Conservation (phyloP, 2,329 filamentous ascomycete species). For the Gnomoniopsis sp. region DNA sequence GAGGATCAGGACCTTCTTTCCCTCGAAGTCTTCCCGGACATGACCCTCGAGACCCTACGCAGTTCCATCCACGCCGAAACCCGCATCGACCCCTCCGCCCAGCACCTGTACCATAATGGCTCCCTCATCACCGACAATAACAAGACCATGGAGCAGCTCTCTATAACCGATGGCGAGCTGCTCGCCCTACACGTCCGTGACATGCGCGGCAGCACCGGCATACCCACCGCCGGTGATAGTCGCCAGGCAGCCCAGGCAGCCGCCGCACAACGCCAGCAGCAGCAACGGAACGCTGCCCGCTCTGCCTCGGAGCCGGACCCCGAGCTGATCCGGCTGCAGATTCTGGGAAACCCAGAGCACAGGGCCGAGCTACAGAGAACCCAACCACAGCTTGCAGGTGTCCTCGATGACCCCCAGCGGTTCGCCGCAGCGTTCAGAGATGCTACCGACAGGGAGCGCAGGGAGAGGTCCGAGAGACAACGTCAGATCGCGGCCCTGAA, state of each 20-base stretch:
- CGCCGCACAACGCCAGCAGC: conserved; percentile 10
- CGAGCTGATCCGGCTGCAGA: conserved; percentile 77
- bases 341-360: conserved; percentile 71
- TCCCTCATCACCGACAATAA: conserved; percentile 71
- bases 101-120: conserved; percentile 90
- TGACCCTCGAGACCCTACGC: conserved; percentile 82
- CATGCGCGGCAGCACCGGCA: conserved; percentile 46
- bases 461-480: conserved; percentile 72
- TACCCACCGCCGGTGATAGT: conserved; percentile 26
- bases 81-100: conserved; percentile 65
- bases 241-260: conserved; percentile 20
- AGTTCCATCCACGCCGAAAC: conserved; percentile 84
- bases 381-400: conserved; percentile 73
- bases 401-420: conserved; percentile 69
- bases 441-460: conserved; percentile 66
- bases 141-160: conserved; percentile 77
- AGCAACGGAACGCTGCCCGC: conserved; percentile 27
- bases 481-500: conserved; percentile 83
- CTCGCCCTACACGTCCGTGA: conserved; percentile 77
- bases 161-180: conserved; percentile 88
- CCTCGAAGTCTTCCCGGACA: conserved; percentile 77
- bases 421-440: conserved; percentile 72
- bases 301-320: conserved; percentile 54
- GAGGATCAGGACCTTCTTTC: conserved; percentile 73
- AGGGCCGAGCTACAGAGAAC: conserved; percentile 67